Conservation (phyloP, 306 rosid genomes). For the Cicer pinnatifidum region DNA sequence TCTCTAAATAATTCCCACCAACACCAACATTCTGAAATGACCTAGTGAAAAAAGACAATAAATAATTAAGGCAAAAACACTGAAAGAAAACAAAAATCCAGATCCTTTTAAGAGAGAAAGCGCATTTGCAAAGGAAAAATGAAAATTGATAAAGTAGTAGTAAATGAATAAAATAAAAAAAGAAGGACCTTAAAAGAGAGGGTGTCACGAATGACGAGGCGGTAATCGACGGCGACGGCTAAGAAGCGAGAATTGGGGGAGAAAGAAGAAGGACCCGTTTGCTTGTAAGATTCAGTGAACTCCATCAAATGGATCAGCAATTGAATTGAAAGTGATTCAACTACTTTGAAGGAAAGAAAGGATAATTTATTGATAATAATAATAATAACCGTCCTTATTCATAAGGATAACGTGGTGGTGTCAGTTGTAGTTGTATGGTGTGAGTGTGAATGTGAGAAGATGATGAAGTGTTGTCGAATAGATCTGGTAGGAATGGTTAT, state of each 20-base stretch:
- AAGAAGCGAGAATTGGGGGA: conserved; percentile 91
- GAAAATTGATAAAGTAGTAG: background rate
- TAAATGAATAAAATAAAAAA: background rate
- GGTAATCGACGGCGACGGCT: conserved; percentile 93
- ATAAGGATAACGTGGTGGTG: too few relatives aligned
- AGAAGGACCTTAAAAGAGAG: conserved; percentile 72
- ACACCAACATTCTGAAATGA: too few relatives aligned
- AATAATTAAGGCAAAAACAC: too few relatives aligned
- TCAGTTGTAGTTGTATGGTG: too few relatives aligned
- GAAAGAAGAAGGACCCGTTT: conserved; percentile 90
- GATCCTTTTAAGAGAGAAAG: background rate
- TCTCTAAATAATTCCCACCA: too few relatives aligned
- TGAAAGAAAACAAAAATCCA: too few relatives aligned
- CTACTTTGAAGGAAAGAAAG: background rate
- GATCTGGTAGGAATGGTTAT: background rate
- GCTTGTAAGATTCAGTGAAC: conserved; percentile 94
- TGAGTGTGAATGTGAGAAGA: background rate
- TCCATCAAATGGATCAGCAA: conserved; percentile 59
- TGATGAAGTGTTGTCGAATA: background rate
- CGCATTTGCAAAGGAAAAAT: background rate
- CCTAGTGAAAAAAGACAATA: too few relatives aligned
- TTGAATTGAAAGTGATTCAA: background rate
- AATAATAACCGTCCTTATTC: too few relatives aligned
- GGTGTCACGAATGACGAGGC: conserved; percentile 95
- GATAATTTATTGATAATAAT: too few relatives aligned